A percentile compares a stretch with the other conserved stretches of the same genome.
Evolutionary conservation across 2,329 filamentous ascomycete genomes (phyloP).

Genomic region (Colletotrichum falcatum): DNA sequence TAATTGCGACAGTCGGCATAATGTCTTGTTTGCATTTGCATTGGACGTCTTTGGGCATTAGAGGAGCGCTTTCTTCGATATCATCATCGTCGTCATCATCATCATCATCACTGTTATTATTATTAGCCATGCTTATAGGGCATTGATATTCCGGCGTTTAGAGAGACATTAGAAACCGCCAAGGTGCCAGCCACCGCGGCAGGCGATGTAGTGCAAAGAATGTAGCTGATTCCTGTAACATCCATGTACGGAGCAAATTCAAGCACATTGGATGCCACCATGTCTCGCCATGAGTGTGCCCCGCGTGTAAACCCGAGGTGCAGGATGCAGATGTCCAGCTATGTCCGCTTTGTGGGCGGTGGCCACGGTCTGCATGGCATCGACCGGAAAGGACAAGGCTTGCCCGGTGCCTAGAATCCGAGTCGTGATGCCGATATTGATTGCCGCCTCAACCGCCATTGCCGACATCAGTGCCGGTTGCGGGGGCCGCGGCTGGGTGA

Average conservation of each 20-base stretch:
- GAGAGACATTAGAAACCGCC: slow-evolving; percentile 8
- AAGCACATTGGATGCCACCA: background rate
- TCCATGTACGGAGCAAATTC: background rate
- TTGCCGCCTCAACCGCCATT: slow-evolving; percentile 28
- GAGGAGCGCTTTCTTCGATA: slow-evolving; percentile 13
- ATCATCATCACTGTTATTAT: background rate
- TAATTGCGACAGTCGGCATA: slow-evolving; percentile 39
- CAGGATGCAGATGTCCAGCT: background rate
- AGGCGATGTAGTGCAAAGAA: background rate
- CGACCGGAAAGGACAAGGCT: background rate
- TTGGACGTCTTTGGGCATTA: background rate
- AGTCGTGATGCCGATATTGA: slow-evolving; percentile 26
- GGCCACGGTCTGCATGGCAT: background rate
- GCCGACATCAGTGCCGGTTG: slow-evolving; percentile 34
- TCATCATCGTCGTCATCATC: slow-evolving; percentile 8
- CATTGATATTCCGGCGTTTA: slow-evolving; percentile 29
- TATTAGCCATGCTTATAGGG: slow-evolving; percentile 9
- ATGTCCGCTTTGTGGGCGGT: background rate
- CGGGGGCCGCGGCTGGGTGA: slow-evolving; percentile 3
- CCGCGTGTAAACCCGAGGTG: slow-evolving; percentile 4
- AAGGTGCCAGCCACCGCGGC: background rate
- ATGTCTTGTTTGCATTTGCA: background rate
- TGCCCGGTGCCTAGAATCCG: slow-evolving; percentile 11
- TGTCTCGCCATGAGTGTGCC: background rate
- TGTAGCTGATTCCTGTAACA: background rate